Evolutionary conservation across 768 basidiomycete species (phyloP).

Genomic region (Lactarius trivialis): DNA sequence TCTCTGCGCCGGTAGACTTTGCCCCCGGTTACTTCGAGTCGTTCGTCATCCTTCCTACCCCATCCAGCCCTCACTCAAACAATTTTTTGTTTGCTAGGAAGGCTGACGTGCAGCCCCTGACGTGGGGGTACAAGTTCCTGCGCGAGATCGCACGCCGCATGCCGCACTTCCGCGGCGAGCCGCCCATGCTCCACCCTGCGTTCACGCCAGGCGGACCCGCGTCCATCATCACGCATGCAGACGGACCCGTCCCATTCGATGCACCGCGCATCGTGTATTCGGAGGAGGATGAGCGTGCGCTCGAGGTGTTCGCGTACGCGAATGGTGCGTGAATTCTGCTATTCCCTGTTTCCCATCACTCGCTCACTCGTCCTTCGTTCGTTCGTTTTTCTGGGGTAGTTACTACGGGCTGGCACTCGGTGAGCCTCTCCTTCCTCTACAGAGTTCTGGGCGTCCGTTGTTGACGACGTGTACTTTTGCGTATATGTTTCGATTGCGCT

Average conservation of each 20-base stretch:
- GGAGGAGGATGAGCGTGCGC: conserved; percentile 32
- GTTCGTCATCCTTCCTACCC: conserved; percentile 5
- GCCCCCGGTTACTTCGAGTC: conserved; percentile 24
- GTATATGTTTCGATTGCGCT: background rate
- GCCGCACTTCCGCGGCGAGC: conserved; percentile 35
- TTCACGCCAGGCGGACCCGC: conserved; percentile 31
- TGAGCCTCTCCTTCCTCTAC: background rate
- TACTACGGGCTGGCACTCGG: conserved; percentile 12
- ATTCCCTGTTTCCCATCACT: background rate
- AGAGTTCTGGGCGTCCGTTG: background rate
- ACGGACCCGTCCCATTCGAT: conserved; percentile 26
- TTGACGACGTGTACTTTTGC: background rate
- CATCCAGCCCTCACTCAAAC: too few species aligned
- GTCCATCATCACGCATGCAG: conserved; percentile 4
- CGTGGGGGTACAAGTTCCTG: conserved; percentile 48
- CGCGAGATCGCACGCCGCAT: conserved; percentile 54
- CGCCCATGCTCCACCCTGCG: conserved; percentile 26
- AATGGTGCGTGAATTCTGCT: background rate
- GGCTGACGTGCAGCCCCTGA: conserved; percentile 36
- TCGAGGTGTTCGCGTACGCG: conserved; percentile 28
- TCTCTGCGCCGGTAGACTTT: conserved; percentile 24
- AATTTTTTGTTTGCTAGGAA: conserved; percentile 18
- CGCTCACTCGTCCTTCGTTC: background rate
- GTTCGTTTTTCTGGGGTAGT: background rate
- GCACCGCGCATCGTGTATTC: conserved; percentile 31